These are phyloP conservation scores for Emmonsiellopsis sp. DNA, from an alignment of 2,329 filamentous ascomycete genomes.

Conservation along the genomic window DNA sequence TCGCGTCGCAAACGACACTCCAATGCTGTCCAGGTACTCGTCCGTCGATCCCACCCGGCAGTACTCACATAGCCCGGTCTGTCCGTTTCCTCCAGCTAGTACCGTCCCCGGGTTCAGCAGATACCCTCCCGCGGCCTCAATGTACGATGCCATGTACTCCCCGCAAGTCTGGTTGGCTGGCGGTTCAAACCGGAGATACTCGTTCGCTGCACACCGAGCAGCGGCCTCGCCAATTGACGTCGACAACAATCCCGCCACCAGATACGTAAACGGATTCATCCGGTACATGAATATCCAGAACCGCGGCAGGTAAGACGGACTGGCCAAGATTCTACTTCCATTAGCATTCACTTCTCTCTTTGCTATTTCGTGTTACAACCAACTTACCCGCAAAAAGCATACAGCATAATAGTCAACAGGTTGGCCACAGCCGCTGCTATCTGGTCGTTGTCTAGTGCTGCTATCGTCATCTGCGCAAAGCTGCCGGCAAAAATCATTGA, in stretches of 20 bases:
- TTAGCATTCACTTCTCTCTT: slow-evolving; percentile 47
- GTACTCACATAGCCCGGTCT: too few species aligned
- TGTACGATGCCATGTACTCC: slow-evolving; percentile 37
- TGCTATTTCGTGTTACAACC: slow-evolving; percentile 58
- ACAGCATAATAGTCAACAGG: slow-evolving; percentile 47
- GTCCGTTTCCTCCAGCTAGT: too few species aligned
- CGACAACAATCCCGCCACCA: slow-evolving; percentile 31
- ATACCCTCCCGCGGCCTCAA: slow-evolving; percentile 26
- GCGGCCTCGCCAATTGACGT: slow-evolving; percentile 19
- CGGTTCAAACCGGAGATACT: slow-evolving; percentile 28
- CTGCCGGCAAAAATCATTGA: slow-evolving; percentile 62
- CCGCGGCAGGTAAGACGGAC: slow-evolving; percentile 48
- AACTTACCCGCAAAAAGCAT: slow-evolving; percentile 54
- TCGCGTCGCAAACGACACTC: too few species aligned
- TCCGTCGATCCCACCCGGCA: too few species aligned
- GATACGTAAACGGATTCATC: slow-evolving; percentile 56
- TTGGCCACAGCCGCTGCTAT: slow-evolving; percentile 55
- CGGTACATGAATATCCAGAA: slow-evolving; percentile 75
- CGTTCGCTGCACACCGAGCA: slow-evolving; percentile 24
- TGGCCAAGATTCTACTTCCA: slow-evolving; percentile 53
- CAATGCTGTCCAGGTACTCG: too few species aligned
- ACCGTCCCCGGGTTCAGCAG: slow-evolving; percentile 9
- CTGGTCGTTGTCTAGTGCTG: slow-evolving; percentile 56
- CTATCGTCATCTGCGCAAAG: slow-evolving; percentile 64
- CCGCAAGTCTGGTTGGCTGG: slow-evolving; percentile 55